Percentiles rank a stretch among this genome's conserved stretches.
These are phyloP conservation scores for Diplodia scrobiculata DNA, from an alignment of 2,329 filamentous ascomycete species.

Conservation along the genomic window DNA sequence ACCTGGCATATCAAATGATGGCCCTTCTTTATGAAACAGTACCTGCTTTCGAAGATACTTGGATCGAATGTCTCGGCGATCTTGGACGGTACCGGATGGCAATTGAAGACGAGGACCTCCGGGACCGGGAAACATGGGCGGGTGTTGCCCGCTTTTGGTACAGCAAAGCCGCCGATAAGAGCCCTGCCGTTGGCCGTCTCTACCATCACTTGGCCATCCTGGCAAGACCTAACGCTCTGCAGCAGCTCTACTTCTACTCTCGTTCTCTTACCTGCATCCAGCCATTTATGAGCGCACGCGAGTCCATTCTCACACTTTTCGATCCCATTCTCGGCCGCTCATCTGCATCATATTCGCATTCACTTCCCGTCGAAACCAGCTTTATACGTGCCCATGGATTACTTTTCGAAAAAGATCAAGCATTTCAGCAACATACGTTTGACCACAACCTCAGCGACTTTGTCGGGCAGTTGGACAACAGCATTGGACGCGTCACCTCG, in stretches of 20 bases:
- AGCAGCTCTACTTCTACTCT: slow-evolving; percentile 72
- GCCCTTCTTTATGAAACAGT: slow-evolving; percentile 84
- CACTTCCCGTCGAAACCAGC: slow-evolving; percentile 56
- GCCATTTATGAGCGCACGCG: slow-evolving; percentile 67
- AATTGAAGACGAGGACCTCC: slow-evolving; percentile 78
- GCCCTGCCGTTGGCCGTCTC: slow-evolving; percentile 72
- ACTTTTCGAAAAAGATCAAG: slow-evolving; percentile 58
- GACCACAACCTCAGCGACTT: slow-evolving; percentile 54
- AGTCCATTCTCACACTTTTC: slow-evolving; percentile 71
- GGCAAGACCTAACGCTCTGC: slow-evolving; percentile 67
- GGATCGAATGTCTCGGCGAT: slow-evolving; percentile 92
- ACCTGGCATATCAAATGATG: slow-evolving; percentile 87
- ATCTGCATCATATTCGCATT: slow-evolving; percentile 37
- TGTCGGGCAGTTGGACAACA: slow-evolving; percentile 56
- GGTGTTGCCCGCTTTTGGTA: slow-evolving; percentile 83
- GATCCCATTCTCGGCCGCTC: slow-evolving; percentile 52
- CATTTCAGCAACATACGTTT: slow-evolving; percentile 43
- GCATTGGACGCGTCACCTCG: slow-evolving; percentile 57
- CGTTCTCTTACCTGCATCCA: slow-evolving; percentile 70
- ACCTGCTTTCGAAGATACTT: slow-evolving; percentile 78
- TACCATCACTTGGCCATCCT: slow-evolving; percentile 88
- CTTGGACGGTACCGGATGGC: slow-evolving; percentile 86
- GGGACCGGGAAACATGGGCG: slow-evolving; percentile 79
- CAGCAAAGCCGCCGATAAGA: slow-evolving; percentile 73
- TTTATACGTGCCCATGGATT: slow-evolving; percentile 68